Evolutionary conservation across 73 alveolate species (phyloP), one percentile per base, ranked within the genome.

Genomic region (Paramecium sexaurelia): DNA sequence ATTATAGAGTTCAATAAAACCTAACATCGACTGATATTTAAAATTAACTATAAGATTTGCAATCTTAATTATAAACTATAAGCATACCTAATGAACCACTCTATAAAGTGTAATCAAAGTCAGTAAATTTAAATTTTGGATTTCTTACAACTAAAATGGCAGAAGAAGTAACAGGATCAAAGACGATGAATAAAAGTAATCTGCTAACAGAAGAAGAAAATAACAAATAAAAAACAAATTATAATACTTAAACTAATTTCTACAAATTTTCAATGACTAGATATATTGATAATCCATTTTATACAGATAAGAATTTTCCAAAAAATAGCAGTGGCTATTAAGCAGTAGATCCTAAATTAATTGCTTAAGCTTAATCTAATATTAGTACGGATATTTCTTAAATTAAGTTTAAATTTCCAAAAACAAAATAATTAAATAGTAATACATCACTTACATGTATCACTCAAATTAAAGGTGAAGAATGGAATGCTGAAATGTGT

Each of bases 401-500:
- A 17, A 11, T 61, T 26, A 26, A 10, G 7, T 61, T 61, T 61
- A 26, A 17, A 0, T 4, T 61, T 24, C 83, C 83, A 1, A 61
- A 26, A 61, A 24, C 26, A 11, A 24, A 11, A 27, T 26, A 24
- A 3, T 32, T 32, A 3, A 0, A 26, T 2, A 4, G 47, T 3
- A 61, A 61, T 29, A 61, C 83, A 33, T 0, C 86, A 13, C 6
- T 71, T 0, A 4, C 32, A 71, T 71, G 86, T 10, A n/a, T 71
- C 15, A 11, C 57, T 2, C 35, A 71, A 71, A 2, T 71, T 15
- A 8, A 36, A 27, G 11, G 13, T 35, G 61, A 37, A 7, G 15
- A n/a, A 13, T 71, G 86, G 86, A n/a, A 7, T 15, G 86, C 20
- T 32, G 86, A 71, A 11, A 17, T 71, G 6, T 71, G 86, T 33